These are phyloP conservation scores for Malus sieversii DNA, from an alignment of 306 rosid genomes.

Conservation along the genomic window DNA sequence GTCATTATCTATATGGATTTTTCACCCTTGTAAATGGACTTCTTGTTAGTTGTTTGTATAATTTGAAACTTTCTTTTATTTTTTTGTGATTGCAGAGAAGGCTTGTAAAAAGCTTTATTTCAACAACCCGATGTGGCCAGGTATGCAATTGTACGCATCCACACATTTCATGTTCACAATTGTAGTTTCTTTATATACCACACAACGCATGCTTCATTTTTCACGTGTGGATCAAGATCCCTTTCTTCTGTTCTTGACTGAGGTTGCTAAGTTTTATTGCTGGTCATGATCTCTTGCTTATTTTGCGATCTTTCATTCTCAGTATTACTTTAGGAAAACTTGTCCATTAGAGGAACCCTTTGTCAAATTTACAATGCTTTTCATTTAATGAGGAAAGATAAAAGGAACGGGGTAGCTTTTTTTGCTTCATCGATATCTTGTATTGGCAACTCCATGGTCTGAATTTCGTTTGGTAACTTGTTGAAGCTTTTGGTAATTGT, in stretches of 20 bases:
- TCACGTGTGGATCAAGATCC: background rate
- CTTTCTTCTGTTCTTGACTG: background rate
- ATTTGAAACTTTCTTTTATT: constrained; percentile 2
- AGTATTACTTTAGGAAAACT: background rate
- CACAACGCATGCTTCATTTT: background rate
- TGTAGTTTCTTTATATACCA: background rate
- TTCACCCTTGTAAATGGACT: background rate
- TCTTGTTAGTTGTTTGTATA: background rate
- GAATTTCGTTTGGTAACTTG: background rate
- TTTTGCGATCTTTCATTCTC: background rate
- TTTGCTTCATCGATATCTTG: background rate
- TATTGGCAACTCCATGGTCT: background rate
- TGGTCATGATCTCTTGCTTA: background rate
- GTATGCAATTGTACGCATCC: constrained; percentile 28
- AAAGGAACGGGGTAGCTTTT: background rate
- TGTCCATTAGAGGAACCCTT: background rate
- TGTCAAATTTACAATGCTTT: background rate
- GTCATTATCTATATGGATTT: constrained; percentile 44
- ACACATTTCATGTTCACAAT: background rate
- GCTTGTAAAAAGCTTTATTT: constrained; percentile 44
- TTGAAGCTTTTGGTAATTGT: background rate
- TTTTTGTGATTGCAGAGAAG: constrained; percentile 40
- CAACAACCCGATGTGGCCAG: constrained; percentile 99
- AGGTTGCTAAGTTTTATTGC: background rate
- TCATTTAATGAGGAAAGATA: background rate